phyloP scores from a whole-genome alignment of 177 flowering plant species.

The Vitis hybrid region DNA sequence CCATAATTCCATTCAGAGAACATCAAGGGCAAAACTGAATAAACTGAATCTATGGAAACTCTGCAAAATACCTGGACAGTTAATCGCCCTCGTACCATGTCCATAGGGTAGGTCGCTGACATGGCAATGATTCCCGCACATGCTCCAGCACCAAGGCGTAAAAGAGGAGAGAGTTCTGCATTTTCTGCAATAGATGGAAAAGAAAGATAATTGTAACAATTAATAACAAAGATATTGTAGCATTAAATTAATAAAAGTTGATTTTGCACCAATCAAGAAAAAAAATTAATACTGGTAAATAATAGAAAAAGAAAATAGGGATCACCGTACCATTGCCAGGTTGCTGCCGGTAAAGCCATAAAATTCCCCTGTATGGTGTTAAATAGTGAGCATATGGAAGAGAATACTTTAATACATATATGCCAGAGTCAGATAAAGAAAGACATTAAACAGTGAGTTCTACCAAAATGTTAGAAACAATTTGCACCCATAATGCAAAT shows the following conservation, averaged over 20 bases:
- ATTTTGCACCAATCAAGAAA: no score
- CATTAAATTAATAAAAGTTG: no score
- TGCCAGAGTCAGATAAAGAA: background rate
- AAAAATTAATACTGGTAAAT: no score
- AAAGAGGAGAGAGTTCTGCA: constrained; percentile 79
- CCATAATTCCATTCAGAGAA: background rate
- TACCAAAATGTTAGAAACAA: background rate
- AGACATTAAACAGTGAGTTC: background rate
- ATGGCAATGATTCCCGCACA: constrained; percentile 99
- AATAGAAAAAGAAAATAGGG: constrained; percentile 4
- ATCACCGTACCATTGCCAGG: constrained; percentile 73
- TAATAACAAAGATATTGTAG: no score
- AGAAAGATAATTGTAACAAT: background rate
- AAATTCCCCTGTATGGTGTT: constrained; percentile 57
- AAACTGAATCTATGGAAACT: background rate
- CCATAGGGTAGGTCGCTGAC: constrained; percentile 99
- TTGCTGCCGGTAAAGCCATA: constrained; percentile 70
- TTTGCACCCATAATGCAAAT: background rate
- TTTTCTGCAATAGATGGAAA: constrained; percentile 54
- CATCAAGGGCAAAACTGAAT: constrained; percentile 3
- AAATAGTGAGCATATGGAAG: background rate
- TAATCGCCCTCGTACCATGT: constrained; percentile 94
- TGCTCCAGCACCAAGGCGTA: constrained; percentile 98
- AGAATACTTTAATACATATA: background rate
- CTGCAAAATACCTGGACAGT: constrained; percentile 82